Conservation (phyloP, 164 flowering plant species). For the Magnolia officinalis region DNA sequence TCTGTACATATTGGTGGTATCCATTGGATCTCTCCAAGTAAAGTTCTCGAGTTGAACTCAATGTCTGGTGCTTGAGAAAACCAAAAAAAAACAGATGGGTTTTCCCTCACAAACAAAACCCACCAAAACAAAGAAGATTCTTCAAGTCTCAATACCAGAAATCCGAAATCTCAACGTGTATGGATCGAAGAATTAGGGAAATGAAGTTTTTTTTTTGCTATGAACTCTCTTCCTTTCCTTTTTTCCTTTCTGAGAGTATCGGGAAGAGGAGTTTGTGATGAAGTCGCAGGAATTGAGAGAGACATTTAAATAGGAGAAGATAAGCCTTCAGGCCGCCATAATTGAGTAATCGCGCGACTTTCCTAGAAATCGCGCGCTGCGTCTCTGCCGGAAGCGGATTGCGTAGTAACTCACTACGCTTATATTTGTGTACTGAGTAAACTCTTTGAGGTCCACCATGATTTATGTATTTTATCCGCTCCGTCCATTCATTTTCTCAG, state of each 20-base stretch:
- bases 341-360: too few relatives aligned
- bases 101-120: neutral
- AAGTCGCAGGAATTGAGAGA: neutral
- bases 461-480: too few relatives aligned
- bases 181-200: neutral
- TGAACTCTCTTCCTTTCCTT: neutral
- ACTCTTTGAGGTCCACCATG: too few relatives aligned
- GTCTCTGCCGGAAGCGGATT: too few relatives aligned
- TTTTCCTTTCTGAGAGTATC: neutral
- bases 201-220: neutral
- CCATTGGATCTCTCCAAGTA: slow-evolving; percentile 12
- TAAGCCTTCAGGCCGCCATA: neutral
- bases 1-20: slow-evolving; percentile 5
- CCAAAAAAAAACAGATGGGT: neutral
- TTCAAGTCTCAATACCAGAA: neutral
- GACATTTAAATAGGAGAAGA: neutral
- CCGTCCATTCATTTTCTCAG: too few relatives aligned
- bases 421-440: too few relatives aligned
- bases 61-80: neutral
- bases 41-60: neutral
- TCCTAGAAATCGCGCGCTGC: too few relatives aligned
- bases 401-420: too few relatives aligned
- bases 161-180: neutral
- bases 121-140: neutral
- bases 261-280: neutral